Evolutionary conservation across 768 basidiomycete species (phyloP).

Genomic region (Mycena chlorophos): DNA sequence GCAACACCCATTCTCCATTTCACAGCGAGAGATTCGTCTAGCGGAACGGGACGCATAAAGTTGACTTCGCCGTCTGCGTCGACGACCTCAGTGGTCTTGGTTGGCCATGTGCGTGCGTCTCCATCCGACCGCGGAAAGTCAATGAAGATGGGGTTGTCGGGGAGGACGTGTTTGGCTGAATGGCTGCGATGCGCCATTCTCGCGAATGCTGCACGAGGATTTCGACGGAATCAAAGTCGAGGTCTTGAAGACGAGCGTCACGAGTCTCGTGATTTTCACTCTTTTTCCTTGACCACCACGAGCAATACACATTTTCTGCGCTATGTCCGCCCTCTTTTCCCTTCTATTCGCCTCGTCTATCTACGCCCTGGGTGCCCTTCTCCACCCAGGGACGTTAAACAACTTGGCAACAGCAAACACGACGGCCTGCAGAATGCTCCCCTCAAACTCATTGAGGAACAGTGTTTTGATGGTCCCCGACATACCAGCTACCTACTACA

Average conservation of each 20-base stretch:
- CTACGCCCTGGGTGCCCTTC: constrained; percentile 53
- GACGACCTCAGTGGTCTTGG: constrained; percentile 51
- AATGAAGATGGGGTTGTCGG: constrained; percentile 53
- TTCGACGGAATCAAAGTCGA: neutral
- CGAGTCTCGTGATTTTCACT: neutral
- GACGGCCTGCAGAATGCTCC: constrained; percentile 47
- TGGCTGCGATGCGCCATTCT: constrained; percentile 16
- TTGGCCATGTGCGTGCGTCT: constrained; percentile 52
- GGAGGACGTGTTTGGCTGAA: constrained; percentile 39
- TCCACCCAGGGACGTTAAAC: constrained; percentile 67
- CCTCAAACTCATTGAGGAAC: constrained; percentile 44
- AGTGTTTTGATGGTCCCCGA: constrained; percentile 27
- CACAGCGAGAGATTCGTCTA: constrained; percentile 51
- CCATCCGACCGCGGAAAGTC: constrained; percentile 69
- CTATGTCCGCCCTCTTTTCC: neutral
- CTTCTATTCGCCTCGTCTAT: constrained; percentile 52
- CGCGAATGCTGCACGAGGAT: neutral
- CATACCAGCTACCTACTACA: constrained; percentile 38
- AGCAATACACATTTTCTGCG: neutral
- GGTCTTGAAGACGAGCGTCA: neutral
- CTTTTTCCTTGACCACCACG: neutral
- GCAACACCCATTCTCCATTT: constrained; percentile 58
- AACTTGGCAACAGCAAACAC: constrained; percentile 53
- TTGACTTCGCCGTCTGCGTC: constrained; percentile 69
- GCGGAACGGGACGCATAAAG: constrained; percentile 57